Percentiles rank a stretch among this genome's conserved stretches.
phyloP scores from a whole-genome alignment of 768 basidiomycete genomes.

The Psilocybe cubensis region DNA sequence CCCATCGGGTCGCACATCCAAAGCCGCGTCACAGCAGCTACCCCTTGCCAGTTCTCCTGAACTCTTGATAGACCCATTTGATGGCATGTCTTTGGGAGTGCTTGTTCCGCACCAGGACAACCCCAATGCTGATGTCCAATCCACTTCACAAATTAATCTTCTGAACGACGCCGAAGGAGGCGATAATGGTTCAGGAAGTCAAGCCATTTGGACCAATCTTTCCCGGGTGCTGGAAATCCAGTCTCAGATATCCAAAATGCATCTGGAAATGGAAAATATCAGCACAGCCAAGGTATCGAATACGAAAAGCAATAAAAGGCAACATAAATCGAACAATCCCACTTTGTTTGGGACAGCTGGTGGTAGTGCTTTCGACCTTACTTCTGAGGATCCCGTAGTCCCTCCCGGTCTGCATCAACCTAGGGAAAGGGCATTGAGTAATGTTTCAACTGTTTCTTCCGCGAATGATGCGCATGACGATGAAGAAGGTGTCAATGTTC shows the following conservation, averaged over 20 bases:
- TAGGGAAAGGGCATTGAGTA: constrained; percentile 24
- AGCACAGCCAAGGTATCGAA: constrained; percentile 40
- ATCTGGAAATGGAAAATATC: constrained; percentile 75
- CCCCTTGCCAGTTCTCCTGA: constrained; percentile 10
- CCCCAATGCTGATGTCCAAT: constrained; percentile 10
- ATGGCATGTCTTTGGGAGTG: constrained; percentile 30
- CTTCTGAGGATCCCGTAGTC: constrained; percentile 12
- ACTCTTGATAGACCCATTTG: constrained; percentile 31
- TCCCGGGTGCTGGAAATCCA: constrained; percentile 73
- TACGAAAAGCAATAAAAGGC: constrained; percentile 36
- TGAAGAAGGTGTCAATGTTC: constrained; percentile 53
- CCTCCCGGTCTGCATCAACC: constrained; percentile 19
- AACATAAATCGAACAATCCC: constrained; percentile 23
- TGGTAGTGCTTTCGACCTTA: constrained; percentile 7
- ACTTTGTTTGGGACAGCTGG: constrained; percentile 6
- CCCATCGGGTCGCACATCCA: constrained; percentile 1
- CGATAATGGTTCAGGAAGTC: constrained; percentile 15
- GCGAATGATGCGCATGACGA: constrained; percentile 41
- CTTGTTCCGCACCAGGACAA: constrained; percentile 26
- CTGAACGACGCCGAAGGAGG: constrained; percentile 11
- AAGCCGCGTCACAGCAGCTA: neutral
- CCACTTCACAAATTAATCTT: constrained; percentile 20
- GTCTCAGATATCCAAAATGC: constrained; percentile 71
- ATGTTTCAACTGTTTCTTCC: constrained; percentile 24
- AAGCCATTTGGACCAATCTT: constrained; percentile 63